Evolutionary conservation across 345 rosid species (phyloP), one percentile per base, ranked within the genome.

Genomic region (Acer negundo): DNA sequence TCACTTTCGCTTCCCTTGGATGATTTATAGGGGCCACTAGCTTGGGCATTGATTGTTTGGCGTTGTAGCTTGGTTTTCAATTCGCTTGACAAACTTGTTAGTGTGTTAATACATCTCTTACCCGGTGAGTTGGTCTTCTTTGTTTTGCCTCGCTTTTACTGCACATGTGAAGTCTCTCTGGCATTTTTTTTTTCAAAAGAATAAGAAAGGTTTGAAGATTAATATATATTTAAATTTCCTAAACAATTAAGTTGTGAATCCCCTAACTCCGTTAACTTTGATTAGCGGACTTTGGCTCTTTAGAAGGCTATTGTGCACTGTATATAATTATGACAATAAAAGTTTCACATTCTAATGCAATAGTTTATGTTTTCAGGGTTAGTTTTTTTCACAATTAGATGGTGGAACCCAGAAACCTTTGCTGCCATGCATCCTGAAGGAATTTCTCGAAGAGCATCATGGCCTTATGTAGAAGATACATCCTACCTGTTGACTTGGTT

Each of bases 31-130:
- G 99, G 99, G 72, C 99, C 99, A 19, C 81, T 95, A 79, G 99
- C 96, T 8, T 95, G 98, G 99, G 99, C 99, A 16, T 77, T 95
- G 68, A 92, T 95, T 70, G 93, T 95, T 53, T 95, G 99, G 99
- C 93, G 98, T 70, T 93, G 98, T 78, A 95, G 99, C 84, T 82
- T 95, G 91, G 99, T 95, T 81, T 95, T 95, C 84, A 95, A 95
- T 78, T 95, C 97, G n/a, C 77, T 77, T 2, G 99, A 95, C 84
- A 95, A 95, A 90, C 79, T 93, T 85, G 92, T 95, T 76, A 95
- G 99, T 78, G 98, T 93, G 73, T 97, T 95, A 69, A 95, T 95
- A 82, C 99, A 95, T 88, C 98, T 95, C 78, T 86, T 95, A 75
- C 99, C 98, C 24, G 99, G 99, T 93, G 82, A 85, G 92, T 82